Conservation (phyloP, 129 eudicot species). For the Flaveria sonorensis region DNA sequence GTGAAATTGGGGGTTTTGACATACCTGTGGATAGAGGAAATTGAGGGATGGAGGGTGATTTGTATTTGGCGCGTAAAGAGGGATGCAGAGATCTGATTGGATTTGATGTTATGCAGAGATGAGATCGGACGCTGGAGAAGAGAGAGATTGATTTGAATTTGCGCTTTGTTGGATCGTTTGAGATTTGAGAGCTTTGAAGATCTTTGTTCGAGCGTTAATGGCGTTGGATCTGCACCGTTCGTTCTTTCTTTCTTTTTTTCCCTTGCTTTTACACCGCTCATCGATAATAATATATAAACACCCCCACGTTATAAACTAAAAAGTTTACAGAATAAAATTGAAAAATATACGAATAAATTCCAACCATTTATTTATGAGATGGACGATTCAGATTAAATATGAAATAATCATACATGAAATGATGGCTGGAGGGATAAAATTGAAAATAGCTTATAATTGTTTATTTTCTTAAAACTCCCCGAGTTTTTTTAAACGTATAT, state of each 20-base stretch:
- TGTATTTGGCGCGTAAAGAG: slow-evolving; percentile 44
- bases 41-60: slow-evolving; percentile 25
- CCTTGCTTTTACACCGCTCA: too few species aligned
- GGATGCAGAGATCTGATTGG: slow-evolving; percentile 31
- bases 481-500: too few species aligned
- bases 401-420: too few species aligned
- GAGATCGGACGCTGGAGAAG: slow-evolving; percentile 73
- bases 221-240: slow-evolving; percentile 37
- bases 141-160: slow-evolving; percentile 19
- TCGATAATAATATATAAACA: too few species aligned
- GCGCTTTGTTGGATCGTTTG: slow-evolving; percentile 11
- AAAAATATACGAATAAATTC: too few species aligned
- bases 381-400: too few species aligned
- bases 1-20: slow-evolving; percentile 26
- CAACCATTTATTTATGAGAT: too few species aligned
- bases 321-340: too few species aligned
- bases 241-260: slow-evolving; percentile 22
- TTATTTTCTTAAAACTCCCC: too few species aligned
- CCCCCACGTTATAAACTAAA: too few species aligned
- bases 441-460: too few species aligned
- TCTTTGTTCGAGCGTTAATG: slow-evolving; percentile 27
- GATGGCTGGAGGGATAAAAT: too few species aligned
- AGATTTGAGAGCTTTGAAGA: slow-evolving; percentile 18
- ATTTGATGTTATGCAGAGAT: slow-evolving; percentile 32
- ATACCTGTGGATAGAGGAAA: slow-evolving; percentile 31